A percentile compares a stretch with the other conserved stretches of the same genome.
Evolutionary conservation across 768 basidiomycete species (phyloP).

Genomic region (Termitomyces sp.): DNA sequence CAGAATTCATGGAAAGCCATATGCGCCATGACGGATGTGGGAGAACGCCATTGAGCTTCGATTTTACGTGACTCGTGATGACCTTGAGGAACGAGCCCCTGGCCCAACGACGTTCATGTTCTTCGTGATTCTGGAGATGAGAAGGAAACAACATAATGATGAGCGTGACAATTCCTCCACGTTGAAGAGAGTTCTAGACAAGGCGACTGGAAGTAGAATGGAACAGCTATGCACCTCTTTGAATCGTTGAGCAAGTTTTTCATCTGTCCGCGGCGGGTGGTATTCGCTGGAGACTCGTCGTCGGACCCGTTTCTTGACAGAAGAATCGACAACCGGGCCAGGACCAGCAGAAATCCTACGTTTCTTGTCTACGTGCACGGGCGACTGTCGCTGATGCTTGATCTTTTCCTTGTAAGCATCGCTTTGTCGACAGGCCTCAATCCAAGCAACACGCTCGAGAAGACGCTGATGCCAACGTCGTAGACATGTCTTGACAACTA

Average conservation of each 20-base stretch:
- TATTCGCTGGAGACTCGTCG: conserved; percentile 45
- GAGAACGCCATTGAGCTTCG: conserved; percentile 26
- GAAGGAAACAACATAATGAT: conserved; percentile 18
- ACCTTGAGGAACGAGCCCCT: conserved; percentile 64
- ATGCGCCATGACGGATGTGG: conserved; percentile 51
- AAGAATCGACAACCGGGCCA: conserved; percentile 19
- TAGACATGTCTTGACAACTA: conserved; percentile 41
- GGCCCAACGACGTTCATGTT: conserved; percentile 73
- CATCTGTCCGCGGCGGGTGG: conserved; percentile 56
- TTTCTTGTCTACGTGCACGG: conserved; percentile 30
- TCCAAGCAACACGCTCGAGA: conserved; percentile 50
- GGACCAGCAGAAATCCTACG: conserved; percentile 27
- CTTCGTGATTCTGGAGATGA: conserved; percentile 60
- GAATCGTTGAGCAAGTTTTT: conserved; percentile 61
- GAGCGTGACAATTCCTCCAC: conserved; percentile 18
- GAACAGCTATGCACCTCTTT: conserved; percentile 55
- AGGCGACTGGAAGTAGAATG: conserved; percentile 14
- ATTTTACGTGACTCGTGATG: conserved; percentile 39
- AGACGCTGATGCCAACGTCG: conserved; percentile 46
- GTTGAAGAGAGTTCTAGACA: conserved; percentile 15
- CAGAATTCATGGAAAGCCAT: conserved; percentile 77
- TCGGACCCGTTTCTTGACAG: conserved; percentile 39
- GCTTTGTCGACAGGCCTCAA: conserved; percentile 60
- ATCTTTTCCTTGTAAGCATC: conserved; percentile 60
- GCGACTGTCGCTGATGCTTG: conserved; percentile 20